Conservation (phyloP, 768 basidiomycete genomes). For the Galerina sulciceps region DNA sequence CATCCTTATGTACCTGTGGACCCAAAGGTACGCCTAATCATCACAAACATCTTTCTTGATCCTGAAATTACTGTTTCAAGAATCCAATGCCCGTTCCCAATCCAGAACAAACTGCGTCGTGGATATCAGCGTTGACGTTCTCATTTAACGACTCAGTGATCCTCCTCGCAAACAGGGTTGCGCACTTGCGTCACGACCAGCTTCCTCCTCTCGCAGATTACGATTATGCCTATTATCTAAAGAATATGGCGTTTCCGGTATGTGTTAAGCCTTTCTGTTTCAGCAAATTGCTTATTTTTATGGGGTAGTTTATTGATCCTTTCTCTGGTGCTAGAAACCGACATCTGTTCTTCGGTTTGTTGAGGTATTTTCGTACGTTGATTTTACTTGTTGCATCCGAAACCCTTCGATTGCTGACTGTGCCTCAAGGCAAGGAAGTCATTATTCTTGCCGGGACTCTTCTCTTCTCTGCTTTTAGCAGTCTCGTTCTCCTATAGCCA, state of each 20-base stretch:
- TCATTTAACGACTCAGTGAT: slow-evolving; percentile 61
- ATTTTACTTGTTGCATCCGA: neutral
- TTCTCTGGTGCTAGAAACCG: slow-evolving; percentile 40
- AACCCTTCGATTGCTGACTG: neutral
- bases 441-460: slow-evolving; percentile 30
- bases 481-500: slow-evolving; percentile 42
- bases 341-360: slow-evolving; percentile 50
- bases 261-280: slow-evolving; percentile 1
- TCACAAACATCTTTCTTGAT: neutral
- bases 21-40: slow-evolving; percentile 36
- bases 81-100: slow-evolving; percentile 35
- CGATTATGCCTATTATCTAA: slow-evolving; percentile 38
- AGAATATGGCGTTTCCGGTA: slow-evolving; percentile 18
- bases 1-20: slow-evolving; percentile 56
- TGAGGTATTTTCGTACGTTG: slow-evolving; percentile 37
- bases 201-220: slow-evolving; percentile 68
- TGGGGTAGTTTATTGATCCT: slow-evolving; percentile 34
- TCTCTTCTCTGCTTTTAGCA: slow-evolving; percentile 25
- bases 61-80: slow-evolving; percentile 18
- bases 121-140: slow-evolving; percentile 47
- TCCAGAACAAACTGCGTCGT: slow-evolving; percentile 58
- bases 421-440: slow-evolving; percentile 34
- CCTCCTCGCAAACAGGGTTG: slow-evolving; percentile 42
- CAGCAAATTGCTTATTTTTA: neutral
- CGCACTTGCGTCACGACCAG: slow-evolving; percentile 52